phyloP scores from a whole-genome alignment of 306 rosid genomes.

The Mucuna pruriens region DNA sequence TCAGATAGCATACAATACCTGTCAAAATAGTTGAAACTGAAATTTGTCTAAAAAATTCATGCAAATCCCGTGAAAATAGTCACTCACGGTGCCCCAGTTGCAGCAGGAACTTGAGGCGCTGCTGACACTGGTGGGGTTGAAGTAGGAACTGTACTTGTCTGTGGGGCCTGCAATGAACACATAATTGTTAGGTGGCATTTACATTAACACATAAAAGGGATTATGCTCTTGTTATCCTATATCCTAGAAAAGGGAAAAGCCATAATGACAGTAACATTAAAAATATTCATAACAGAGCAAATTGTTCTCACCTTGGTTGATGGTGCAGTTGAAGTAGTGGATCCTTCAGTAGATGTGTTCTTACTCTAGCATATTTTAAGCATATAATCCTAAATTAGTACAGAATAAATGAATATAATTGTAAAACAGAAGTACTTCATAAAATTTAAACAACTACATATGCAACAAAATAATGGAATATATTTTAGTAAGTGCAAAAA shows the following conservation, averaged over 20 bases:
- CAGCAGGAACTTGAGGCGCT: no score
- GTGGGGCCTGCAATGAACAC: slow-evolving; percentile 49
- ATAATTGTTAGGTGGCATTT: slow-evolving; percentile 9
- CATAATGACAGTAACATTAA: slow-evolving; percentile 23
- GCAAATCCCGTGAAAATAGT: slow-evolving; percentile 3
- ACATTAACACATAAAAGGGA: background rate
- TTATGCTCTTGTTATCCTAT: background rate
- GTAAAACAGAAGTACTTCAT: background rate
- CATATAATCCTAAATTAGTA: slow-evolving; percentile 26
- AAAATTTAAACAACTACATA: slow-evolving; percentile 22
- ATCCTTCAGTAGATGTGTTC: slow-evolving; percentile 65
- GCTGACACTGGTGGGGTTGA: slow-evolving; percentile 41
- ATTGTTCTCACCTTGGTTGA: slow-evolving; percentile 59
- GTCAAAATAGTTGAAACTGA: slow-evolving; percentile 14
- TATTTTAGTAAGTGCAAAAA: background rate
- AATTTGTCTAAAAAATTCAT: background rate
- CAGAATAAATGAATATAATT: slow-evolving; percentile 10
- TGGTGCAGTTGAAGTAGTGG: slow-evolving; percentile 61
- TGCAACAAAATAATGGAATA: slow-evolving; percentile 1
- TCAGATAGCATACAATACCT: background rate
- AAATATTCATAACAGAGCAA: slow-evolving; percentile 4
- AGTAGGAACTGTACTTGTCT: slow-evolving; percentile 59
- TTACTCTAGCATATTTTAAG: slow-evolving; percentile 58
- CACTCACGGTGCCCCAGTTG: slow-evolving; percentile 68
- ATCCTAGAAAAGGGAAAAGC: slow-evolving; percentile 6